These are phyloP conservation scores for Thalassiosira ordinaria DNA, from an alignment of 352 stramenopile genomes.

Conservation along the genomic window DNA sequence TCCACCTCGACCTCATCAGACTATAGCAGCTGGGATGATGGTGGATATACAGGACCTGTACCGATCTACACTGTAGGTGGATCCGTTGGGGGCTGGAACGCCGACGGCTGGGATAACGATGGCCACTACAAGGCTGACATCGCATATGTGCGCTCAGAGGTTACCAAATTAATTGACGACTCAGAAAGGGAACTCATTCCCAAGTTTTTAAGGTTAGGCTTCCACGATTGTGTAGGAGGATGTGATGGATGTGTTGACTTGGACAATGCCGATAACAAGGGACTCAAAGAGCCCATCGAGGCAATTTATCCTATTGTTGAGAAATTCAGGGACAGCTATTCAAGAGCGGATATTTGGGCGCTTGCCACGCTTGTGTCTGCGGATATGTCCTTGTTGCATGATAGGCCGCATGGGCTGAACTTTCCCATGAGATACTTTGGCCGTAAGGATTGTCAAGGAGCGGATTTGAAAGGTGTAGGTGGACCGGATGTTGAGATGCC, in stretches of 20 bases:
- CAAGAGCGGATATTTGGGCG: conserved; percentile 67
- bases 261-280: conserved; percentile 43
- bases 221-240: conserved; percentile 69
- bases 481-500: conserved; percentile 13
- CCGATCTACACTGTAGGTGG: background rate
- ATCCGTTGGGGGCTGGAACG: conserved; percentile 19
- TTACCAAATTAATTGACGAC: no score
- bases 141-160: conserved; percentile 17
- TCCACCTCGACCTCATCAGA: no score
- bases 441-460: conserved; percentile 23
- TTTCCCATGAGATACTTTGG: conserved; percentile 33
- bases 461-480: conserved; percentile 15
- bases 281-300: conserved; percentile 50
- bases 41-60: no score
- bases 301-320: conserved; percentile 42
- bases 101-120: conserved; percentile 17
- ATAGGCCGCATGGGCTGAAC: background rate
- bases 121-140: conserved; percentile 41
- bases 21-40: no score
- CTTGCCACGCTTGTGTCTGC: conserved; percentile 44
- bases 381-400: conserved; percentile 6
- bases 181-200: conserved; percentile 27
- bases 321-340: conserved; percentile 34
- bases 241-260: conserved; percentile 53
- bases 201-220: conserved; percentile 63